Conservation (phyloP, 208 protist species). For the Acanthamoeba lugdunensis region DNA sequence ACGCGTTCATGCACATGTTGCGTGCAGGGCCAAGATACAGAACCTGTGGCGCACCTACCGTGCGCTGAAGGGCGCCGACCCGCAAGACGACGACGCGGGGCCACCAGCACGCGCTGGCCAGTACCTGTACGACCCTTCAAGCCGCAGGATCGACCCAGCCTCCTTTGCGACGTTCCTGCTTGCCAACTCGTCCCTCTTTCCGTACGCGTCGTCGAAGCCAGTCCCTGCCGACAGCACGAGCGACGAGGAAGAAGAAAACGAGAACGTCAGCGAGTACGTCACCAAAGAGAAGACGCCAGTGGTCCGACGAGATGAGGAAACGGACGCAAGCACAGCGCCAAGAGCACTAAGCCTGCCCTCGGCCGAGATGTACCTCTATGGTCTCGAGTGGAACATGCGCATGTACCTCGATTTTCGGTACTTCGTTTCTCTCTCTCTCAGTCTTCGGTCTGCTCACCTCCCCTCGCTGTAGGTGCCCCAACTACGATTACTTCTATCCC, state of each 20-base stretch:
- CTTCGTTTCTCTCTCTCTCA: background rate
- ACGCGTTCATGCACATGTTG: background rate
- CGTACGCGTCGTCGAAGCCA: background rate
- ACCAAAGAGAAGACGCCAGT: background rate
- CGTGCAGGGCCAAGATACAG: constrained; percentile 21
- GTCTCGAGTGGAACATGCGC: constrained; percentile 51
- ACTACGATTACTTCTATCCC: constrained; percentile 54
- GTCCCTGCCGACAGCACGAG: background rate
- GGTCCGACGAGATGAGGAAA: background rate
- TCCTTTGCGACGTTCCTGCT: constrained; percentile 44
- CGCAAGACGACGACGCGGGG: background rate
- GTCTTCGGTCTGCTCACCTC: background rate
- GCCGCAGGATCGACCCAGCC: background rate
- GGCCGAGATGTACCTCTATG: background rate
- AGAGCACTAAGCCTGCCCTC: background rate
- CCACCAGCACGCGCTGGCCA: background rate
- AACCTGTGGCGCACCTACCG: constrained; percentile 45
- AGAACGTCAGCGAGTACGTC: background rate
- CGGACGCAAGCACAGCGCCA: background rate
- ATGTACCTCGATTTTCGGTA: constrained; percentile 57
- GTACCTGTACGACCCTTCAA: constrained; percentile 18
- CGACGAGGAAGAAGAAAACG: background rate
- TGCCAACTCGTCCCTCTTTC: constrained; percentile 25
- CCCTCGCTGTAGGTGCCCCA: background rate
- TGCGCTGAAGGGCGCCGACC: constrained; percentile 1